Percentiles rank a stretch among this genome's conserved stretches.
These are phyloP conservation scores for Gymnopus androsaceus DNA, from an alignment of 1,284 basidiomycete species.

Conservation along the genomic window DNA sequence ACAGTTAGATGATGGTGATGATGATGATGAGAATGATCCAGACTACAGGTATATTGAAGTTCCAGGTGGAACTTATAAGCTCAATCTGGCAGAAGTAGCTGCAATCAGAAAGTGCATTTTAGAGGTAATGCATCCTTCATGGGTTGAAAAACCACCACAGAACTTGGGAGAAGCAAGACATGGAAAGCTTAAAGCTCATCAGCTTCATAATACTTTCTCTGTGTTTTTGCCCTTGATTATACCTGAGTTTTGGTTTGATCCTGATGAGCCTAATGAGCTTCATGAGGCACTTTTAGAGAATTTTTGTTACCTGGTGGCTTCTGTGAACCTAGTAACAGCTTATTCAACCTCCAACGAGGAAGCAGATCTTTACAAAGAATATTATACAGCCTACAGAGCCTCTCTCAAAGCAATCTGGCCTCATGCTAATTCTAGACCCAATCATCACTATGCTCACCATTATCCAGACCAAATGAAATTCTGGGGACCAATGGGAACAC, in stretches of 20 bases:
- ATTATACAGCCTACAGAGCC: conserved; percentile 10
- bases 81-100: neutral
- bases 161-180: conserved; percentile 18
- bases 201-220: conserved; percentile 14
- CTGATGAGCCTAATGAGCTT: neutral
- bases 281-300: conserved; percentile 11
- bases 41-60: neutral
- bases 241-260: conserved; percentile 17
- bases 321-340: conserved; percentile 15
- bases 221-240: conserved; percentile 18
- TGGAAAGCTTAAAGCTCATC: conserved; percentile 23
- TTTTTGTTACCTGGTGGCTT: conserved; percentile 17
- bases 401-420: conserved; percentile 12
- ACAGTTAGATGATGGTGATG: neutral
- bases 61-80: no score
- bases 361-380: conserved; percentile 8
- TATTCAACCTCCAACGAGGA: conserved; percentile 14
- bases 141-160: conserved; percentile 12
- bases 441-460: conserved; percentile 19
- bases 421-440: neutral
- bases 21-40: neutral
- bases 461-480: conserved; percentile 9
- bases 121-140: conserved; percentile 12
- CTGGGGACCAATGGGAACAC: conserved; percentile 12
- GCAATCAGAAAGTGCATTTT: conserved; percentile 13